Conservation (phyloP, 2,329 filamentous ascomycete genomes). For the Aspergillus costaricaensis region DNA sequence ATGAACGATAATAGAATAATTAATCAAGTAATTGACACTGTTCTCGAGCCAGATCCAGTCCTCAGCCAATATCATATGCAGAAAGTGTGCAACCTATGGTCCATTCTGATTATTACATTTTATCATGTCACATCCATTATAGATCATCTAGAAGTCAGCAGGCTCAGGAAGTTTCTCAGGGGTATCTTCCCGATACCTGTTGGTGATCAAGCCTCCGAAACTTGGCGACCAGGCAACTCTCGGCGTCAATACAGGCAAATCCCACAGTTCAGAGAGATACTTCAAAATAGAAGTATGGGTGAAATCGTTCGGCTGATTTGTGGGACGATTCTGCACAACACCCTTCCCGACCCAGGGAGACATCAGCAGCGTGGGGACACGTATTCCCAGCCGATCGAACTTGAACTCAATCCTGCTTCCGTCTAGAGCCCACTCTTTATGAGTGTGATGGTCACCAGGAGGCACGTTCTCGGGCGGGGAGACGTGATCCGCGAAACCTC, state of each 20-base stretch:
- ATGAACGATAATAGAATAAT: neutral
- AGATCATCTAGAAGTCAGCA: conserved; percentile 24
- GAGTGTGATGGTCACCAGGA: conserved; percentile 39
- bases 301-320: conserved; percentile 44
- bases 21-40: no score
- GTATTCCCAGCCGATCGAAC: conserved; percentile 47
- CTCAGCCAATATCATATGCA: no score
- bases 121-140: neutral
- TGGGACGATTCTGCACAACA: conserved; percentile 42
- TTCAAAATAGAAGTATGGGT: conserved; percentile 49
- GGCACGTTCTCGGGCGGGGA: conserved; percentile 45
- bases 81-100: neutral
- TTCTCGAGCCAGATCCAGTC: no score
- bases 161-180: conserved; percentile 28
- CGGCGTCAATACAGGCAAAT: conserved; percentile 40
- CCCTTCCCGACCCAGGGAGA: conserved; percentile 49
- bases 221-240: conserved; percentile 43
- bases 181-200: conserved; percentile 28
- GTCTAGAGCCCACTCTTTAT: conserved; percentile 35
- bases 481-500: conserved; percentile 53
- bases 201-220: conserved; percentile 36
- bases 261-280: conserved; percentile 48
- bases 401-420: conserved; percentile 42
- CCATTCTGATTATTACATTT: neutral
- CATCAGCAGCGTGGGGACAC: conserved; percentile 48